Base-by-base conservation (phyloP, 306 rosid species). In the Quercus variabilis region DNA sequence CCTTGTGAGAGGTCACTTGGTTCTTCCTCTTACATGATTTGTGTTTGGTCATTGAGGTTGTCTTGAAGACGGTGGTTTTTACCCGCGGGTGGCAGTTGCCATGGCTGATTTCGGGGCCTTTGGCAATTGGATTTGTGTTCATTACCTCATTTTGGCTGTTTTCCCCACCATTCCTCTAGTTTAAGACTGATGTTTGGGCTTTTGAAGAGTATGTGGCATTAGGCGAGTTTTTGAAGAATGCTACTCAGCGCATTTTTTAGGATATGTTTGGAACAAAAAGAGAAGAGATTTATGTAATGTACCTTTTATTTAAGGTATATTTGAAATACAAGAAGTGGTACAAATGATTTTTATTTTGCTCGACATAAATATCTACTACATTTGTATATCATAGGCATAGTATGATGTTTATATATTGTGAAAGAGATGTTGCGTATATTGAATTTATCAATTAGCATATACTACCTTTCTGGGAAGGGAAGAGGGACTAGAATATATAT, bases 11-110 rank as follows among this genome's bases (percentile, higher is more conserved):
- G 81, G 85, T 91, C 81, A 83, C 82, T 25, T 73, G 86, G 11
- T 93, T 93, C 85, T 93, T 93, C 79, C 19, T 90, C 2, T 76
- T 93, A 11, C 92, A 91, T 41, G 97, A 96, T 20, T 3, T 83
- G 1, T 79, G 92, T 28, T 69, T 91, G 75, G 31, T 3, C 7
- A 49, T 75, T 14, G 97, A 91, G 87, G 79, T 88, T 49, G 79
- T 30, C 13, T 49, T 91, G 79, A 90, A 91, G 89, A 85, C 49
- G 83, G 38, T 57, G 1, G 8, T 78, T n/a, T n/a, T 90, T 1
- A 55, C 30, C 2, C 80, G 30, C n/a, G 80, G 71, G 71, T 83
- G 76, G 14, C 81, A 20, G 69, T 69, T 87, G 79, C 96, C 97
- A 13, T 41, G 78, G 80, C 3, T 52, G 2, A 35, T 93, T 14